phyloP scores from a whole-genome alignment of 192 early-diverging fungal species.

The Gonapodya prolifera region DNA sequence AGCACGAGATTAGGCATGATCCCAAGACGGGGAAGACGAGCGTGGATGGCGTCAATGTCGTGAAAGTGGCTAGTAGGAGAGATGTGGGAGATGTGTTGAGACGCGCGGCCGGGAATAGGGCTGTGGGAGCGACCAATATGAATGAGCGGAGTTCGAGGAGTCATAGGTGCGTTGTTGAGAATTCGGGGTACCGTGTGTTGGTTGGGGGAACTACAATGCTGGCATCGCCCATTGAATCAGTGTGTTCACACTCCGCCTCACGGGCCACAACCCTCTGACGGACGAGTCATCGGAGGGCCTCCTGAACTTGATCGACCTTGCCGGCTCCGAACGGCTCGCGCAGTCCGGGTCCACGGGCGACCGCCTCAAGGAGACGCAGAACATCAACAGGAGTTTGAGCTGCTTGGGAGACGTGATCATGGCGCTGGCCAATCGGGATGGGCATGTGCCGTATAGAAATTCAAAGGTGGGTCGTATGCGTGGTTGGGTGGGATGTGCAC shows the following conservation, averaged over 20 bases:
- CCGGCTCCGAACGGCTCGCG: constrained; percentile 40
- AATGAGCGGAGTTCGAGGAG: constrained; percentile 45
- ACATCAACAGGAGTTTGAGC: constrained; percentile 58
- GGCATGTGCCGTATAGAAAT: constrained; percentile 45
- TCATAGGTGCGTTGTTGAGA: constrained; percentile 40
- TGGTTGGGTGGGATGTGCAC: too few species aligned
- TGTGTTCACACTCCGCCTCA: constrained; percentile 37
- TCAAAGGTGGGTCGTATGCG: too few species aligned
- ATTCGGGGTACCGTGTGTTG: background rate
- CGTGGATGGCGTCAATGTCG: constrained; percentile 33
- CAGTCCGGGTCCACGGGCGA: constrained; percentile 38
- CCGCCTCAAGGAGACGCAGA: constrained; percentile 44
- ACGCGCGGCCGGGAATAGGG: constrained; percentile 37
- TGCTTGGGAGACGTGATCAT: constrained; percentile 59
- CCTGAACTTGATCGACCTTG: constrained; percentile 42
- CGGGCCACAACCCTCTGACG: constrained; percentile 7
- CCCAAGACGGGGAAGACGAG: constrained; percentile 52
- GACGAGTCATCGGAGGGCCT: constrained; percentile 20
- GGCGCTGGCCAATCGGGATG: constrained; percentile 24
- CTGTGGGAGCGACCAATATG: constrained; percentile 31
- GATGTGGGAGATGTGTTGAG: constrained; percentile 38
- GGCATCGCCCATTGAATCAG: constrained; percentile 26
- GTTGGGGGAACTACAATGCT: too few species aligned
- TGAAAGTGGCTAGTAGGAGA: constrained; percentile 31
- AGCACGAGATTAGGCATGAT: constrained; percentile 80